phyloP scores from a whole-genome alignment of 495 filamentous ascomycete species.

The Hypoxylon crocopeplum region DNA sequence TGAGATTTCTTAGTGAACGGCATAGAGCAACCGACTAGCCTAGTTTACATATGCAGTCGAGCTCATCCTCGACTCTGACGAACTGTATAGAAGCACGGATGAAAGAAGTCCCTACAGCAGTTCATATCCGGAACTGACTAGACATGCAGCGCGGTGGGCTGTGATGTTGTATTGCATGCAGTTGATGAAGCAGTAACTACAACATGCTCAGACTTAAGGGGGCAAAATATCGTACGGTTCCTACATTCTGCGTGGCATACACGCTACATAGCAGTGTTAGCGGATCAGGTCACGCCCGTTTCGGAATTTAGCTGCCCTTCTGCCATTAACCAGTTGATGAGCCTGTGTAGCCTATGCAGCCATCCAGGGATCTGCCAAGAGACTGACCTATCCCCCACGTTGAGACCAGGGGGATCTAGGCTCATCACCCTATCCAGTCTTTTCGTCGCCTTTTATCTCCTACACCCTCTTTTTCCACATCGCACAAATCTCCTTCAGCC shows the following conservation, averaged over 20 bases:
- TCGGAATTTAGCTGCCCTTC: slow-evolving; percentile 34
- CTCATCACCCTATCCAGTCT: slow-evolving; percentile 32
- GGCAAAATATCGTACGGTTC: too few relatives aligned
- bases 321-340: slow-evolving; percentile 33
- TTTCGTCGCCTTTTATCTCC: slow-evolving; percentile 28
- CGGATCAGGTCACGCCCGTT: slow-evolving; percentile 22
- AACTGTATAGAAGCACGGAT: slow-evolving; percentile 14
- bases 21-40: background rate
- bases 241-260: too few relatives aligned
- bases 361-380: slow-evolving; percentile 44
- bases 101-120: slow-evolving; percentile 14
- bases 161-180: slow-evolving; percentile 21
- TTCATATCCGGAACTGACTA: background rate
- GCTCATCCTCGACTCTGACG: too few relatives aligned
- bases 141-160: slow-evolving; percentile 1
- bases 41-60: background rate
- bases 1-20: slow-evolving; percentile 10
- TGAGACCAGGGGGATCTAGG: slow-evolving; percentile 26
- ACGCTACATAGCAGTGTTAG: background rate
- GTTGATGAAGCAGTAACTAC: too few relatives aligned
- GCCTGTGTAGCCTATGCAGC: slow-evolving; percentile 34
- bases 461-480: slow-evolving; percentile 32
- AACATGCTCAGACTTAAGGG: too few relatives aligned
- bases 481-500: slow-evolving; percentile 26
- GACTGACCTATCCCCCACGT: slow-evolving; percentile 34